phyloP scores from a whole-genome alignment of 2,329 filamentous ascomycete genomes.

The Pseudofabraea citricarpa region DNA sequence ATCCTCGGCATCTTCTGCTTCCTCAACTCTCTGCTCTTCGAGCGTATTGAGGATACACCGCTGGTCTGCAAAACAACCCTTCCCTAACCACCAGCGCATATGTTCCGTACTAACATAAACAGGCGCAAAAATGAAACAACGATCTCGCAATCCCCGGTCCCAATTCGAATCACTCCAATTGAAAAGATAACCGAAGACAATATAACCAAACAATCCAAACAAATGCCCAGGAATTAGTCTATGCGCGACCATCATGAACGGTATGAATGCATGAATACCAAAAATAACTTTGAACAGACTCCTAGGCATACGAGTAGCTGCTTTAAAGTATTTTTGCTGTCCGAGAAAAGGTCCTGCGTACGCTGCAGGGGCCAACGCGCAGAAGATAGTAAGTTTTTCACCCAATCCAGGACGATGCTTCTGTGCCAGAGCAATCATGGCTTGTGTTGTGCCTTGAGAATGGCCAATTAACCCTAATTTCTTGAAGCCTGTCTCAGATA shows the following conservation, averaged over 20 bases:
- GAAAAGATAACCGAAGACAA: constrained; percentile 86
- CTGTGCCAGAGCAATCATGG: constrained; percentile 82
- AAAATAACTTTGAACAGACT: constrained; percentile 78
- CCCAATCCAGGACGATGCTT: constrained; percentile 84
- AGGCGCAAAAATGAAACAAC: constrained; percentile 89
- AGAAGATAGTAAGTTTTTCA: constrained; percentile 81
- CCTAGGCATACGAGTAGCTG: constrained; percentile 75
- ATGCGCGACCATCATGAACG: constrained; percentile 87
- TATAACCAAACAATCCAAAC: constrained; percentile 81
- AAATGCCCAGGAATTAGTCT: constrained; percentile 55
- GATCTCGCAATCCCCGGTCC: constrained; percentile 72
- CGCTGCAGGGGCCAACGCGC: constrained; percentile 82
- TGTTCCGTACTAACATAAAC: constrained; percentile 86
- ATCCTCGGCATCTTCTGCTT: constrained; percentile 40
- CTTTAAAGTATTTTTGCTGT: constrained; percentile 91
- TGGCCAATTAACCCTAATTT: constrained; percentile 83
- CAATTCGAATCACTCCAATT: constrained; percentile 80
- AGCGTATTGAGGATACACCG: constrained; percentile 82
- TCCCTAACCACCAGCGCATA: constrained; percentile 94
- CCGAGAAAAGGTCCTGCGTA: constrained; percentile 87
- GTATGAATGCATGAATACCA: constrained; percentile 90
- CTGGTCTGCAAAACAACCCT: constrained; percentile 78
- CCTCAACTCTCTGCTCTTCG: constrained; percentile 61
- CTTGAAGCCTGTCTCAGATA: constrained; percentile 75
- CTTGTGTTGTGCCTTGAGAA: constrained; percentile 87